A percentile compares a stretch with the other conserved stretches of the same genome.
Conservation (phyloP, 2,329 filamentous ascomycete species). For the Fusarium albidum region DNA sequence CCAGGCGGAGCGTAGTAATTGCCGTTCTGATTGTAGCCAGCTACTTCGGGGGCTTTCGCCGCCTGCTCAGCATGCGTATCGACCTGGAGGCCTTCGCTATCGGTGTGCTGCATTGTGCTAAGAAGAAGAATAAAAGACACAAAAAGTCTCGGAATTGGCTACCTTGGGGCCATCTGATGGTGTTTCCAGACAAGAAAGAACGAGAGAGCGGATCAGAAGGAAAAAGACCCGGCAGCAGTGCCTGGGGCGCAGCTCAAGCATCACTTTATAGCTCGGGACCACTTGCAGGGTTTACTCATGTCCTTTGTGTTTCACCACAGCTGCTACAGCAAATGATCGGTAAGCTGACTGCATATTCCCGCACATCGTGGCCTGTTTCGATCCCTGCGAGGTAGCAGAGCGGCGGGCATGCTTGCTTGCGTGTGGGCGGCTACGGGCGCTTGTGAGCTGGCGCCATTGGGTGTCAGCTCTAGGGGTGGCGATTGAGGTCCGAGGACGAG, state of each 20-base stretch:
- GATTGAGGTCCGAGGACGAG: too few relatives aligned
- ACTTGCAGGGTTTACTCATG: constrained; percentile 1
- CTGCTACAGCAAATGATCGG: constrained; percentile 10
- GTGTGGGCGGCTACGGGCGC: constrained; percentile 4
- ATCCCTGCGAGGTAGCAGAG: background rate
- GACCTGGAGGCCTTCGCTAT: constrained; percentile 31
- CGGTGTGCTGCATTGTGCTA: constrained; percentile 20
- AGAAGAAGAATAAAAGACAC: background rate
- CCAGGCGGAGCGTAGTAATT: constrained; percentile 18
- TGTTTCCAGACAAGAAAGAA: background rate
- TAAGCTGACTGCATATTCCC: constrained; percentile 25
- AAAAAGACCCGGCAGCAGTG: background rate
- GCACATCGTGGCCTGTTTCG: constrained; percentile 21
- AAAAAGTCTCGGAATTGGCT: background rate
- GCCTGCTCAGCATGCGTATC: constrained; percentile 14
- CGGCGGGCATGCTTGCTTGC: constrained; percentile 7
- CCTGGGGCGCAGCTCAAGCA: constrained; percentile 4
- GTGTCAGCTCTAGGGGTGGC: too few relatives aligned
- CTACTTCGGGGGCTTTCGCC: constrained; percentile 27
- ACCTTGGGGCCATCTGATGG: background rate
- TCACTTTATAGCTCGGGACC: constrained; percentile 21
- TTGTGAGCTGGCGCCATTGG: background rate
- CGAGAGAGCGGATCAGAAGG: background rate
- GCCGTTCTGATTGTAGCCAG: constrained; percentile 1
- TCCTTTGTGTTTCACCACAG: constrained; percentile 16